Evolutionary conservation across 2,329 filamentous ascomycete genomes (phyloP).

Genomic region (Monosporascus sp.): DNA sequence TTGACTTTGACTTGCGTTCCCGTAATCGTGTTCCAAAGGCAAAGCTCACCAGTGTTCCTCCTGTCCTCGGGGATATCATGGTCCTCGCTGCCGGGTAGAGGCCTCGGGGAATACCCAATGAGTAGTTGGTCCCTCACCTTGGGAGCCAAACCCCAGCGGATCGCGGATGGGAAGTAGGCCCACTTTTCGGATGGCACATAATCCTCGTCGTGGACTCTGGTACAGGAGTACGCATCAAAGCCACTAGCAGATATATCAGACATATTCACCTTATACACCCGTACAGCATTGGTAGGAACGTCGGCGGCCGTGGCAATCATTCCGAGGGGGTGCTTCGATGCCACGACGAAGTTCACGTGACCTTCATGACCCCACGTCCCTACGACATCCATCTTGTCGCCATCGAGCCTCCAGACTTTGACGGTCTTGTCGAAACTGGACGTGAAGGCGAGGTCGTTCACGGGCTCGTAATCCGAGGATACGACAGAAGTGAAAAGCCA

Average conservation of each 20-base stretch:
- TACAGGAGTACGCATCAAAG: slow-evolving; percentile 26
- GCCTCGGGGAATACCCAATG: slow-evolving; percentile 58
- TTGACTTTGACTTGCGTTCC: slow-evolving; percentile 41
- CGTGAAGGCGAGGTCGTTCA: slow-evolving; percentile 45
- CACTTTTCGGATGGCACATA: slow-evolving; percentile 41
- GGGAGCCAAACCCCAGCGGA: slow-evolving; percentile 51
- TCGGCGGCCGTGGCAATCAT: slow-evolving; percentile 57
- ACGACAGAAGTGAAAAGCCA: slow-evolving; percentile 63
- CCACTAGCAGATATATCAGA: slow-evolving; percentile 5
- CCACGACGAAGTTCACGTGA: slow-evolving; percentile 58
- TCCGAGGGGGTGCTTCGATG: slow-evolving; percentile 40
- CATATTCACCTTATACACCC: slow-evolving; percentile 45
- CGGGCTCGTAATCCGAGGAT: slow-evolving; percentile 49
- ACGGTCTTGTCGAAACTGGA: slow-evolving; percentile 58
- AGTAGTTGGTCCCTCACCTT: slow-evolving; percentile 46
- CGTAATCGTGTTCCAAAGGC: slow-evolving; percentile 49
- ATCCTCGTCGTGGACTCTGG: slow-evolving; percentile 24
- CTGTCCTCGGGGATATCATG: slow-evolving; percentile 54
- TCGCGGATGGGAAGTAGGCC: slow-evolving; percentile 58
- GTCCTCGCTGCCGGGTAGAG: slow-evolving; percentile 44
- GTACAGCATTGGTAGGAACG: slow-evolving; percentile 46
- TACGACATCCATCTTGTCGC: slow-evolving; percentile 35
- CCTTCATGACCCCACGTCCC: slow-evolving; percentile 52
- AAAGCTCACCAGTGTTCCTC: slow-evolving; percentile 52
- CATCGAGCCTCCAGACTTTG: slow-evolving; percentile 49